These are phyloP conservation scores for Boletus eberwhitei DNA, from an alignment of 768 basidiomycete species.

Conservation along the genomic window DNA sequence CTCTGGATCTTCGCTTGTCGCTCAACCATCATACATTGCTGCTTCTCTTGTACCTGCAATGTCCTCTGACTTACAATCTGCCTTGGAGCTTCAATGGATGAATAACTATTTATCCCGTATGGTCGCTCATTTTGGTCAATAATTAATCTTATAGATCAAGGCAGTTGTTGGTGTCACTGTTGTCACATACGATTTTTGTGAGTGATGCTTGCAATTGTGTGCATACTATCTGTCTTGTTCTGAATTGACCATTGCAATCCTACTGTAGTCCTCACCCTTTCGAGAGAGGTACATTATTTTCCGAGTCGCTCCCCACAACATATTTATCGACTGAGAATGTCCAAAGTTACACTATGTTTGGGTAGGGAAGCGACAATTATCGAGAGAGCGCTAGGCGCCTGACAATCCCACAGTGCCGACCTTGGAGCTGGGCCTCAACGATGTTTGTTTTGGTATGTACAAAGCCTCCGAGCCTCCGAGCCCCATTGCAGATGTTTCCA, in stretches of 20 bases:
- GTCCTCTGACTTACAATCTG: background rate
- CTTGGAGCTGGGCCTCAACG: background rate
- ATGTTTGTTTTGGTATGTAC: background rate
- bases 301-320: background rate
- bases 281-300: conserved; percentile 1
- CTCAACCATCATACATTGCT: background rate
- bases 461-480: too few species aligned
- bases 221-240: background rate
- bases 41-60: background rate
- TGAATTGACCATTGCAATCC: background rate
- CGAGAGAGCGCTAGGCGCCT: background rate
- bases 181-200: conserved; percentile 10
- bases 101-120: background rate
- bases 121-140: background rate
- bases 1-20: too few species aligned
- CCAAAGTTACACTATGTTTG: conserved; percentile 11
- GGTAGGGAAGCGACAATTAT: background rate
- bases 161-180: background rate
- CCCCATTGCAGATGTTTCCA: too few species aligned
- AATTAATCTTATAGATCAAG: background rate
- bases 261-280: conserved; percentile 4
- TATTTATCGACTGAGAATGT: background rate
- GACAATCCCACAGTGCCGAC: background rate
- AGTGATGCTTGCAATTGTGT: background rate
- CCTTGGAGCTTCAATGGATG: background rate